Base-by-base conservation (phyloP, 2,329 filamentous ascomycete species). In the Exutisphaerella laricina region DNA sequence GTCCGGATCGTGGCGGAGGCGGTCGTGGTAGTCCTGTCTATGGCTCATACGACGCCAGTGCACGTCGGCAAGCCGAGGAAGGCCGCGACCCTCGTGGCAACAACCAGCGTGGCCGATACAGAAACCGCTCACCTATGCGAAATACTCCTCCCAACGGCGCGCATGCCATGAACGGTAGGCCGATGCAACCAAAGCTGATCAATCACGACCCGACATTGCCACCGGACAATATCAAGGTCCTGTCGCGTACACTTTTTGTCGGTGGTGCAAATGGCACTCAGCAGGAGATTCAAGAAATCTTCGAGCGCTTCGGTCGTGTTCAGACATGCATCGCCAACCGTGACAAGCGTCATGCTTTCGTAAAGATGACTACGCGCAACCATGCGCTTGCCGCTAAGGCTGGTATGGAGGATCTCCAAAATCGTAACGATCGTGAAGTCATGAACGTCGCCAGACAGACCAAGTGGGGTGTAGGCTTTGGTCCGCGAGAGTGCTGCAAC, bases 321-420 rank as follows among this genome's bases (percentile, higher is more conserved):
- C 92, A 98, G 66, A 96, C 90, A 1, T 97, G 90, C 67, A 98
- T 98, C 53, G 89, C 96, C 54, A 97, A 98, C 70, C 85, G 88
- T 59, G 92, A 98, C 61, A 98, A 97, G 70, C 85, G 92, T 13
- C 92, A 98, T 66, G 92, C 92, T 4, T 98, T 98, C 64, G 90
- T 98, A 59, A 98, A 98, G 70, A 98, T 98, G 92, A 78, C 92
- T 54, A 92, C 80, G 51, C 87, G 94, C 26, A 76, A 80, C 49
- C 88, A 95, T 65, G 90, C 92, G 10, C 77, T 94, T 46, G 72
- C 66, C 49, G 92, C 92, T 38, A 94, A 94, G 63, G 79, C 84
- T 26, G 86, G 82, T 39, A 95, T 97, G 81, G 89, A 96, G 64
- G 86, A 82, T 33, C 94, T 96, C 79, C 89, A 96, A 64, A 81